Evolutionary conservation across 83 land plant species (phyloP).

Genomic region (Diphasiastrum complanatum): DNA sequence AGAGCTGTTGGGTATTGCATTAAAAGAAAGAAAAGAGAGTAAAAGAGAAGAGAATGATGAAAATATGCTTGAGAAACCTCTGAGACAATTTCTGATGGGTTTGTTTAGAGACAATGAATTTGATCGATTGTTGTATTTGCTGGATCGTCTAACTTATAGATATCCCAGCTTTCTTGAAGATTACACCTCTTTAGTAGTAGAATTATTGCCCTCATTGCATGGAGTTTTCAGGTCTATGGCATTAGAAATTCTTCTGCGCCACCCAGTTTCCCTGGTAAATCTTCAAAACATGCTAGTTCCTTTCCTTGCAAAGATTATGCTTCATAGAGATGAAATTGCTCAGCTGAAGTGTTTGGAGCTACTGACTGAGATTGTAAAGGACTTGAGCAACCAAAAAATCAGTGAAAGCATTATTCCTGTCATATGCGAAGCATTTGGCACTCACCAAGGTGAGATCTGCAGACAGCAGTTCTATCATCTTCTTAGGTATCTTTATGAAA

Average conservation of each 20-base stretch:
- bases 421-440: slow-evolving; percentile 31
- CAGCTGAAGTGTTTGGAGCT: slow-evolving; percentile 43
- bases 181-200: slow-evolving; percentile 35
- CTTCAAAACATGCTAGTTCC: slow-evolving; percentile 32
- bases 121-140: slow-evolving; percentile 31
- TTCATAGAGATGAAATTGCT: slow-evolving; percentile 41
- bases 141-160: slow-evolving; percentile 28
- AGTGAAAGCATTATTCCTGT: slow-evolving; percentile 35
- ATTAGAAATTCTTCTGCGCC: slow-evolving; percentile 33
- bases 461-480: slow-evolving; percentile 30
- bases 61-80: slow-evolving; percentile 16
- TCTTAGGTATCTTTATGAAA: slow-evolving; percentile 31
- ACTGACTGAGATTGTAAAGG: slow-evolving; percentile 36
- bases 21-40: slow-evolving; percentile 21
- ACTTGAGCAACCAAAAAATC: slow-evolving; percentile 16
- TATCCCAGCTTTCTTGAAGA: slow-evolving; percentile 32
- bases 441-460: slow-evolving; percentile 37
- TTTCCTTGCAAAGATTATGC: slow-evolving; percentile 29
- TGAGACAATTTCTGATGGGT: slow-evolving; percentile 23
- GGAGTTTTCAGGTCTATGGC: slow-evolving; percentile 34
- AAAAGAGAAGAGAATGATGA: slow-evolving; percentile 6
- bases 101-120: slow-evolving; percentile 31
- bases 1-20: slow-evolving; percentile 38
- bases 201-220: slow-evolving; percentile 38
- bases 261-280: slow-evolving; percentile 16